Base-by-base conservation (phyloP, 1,284 basidiomycete species). In the Puccinia triticina region DNA sequence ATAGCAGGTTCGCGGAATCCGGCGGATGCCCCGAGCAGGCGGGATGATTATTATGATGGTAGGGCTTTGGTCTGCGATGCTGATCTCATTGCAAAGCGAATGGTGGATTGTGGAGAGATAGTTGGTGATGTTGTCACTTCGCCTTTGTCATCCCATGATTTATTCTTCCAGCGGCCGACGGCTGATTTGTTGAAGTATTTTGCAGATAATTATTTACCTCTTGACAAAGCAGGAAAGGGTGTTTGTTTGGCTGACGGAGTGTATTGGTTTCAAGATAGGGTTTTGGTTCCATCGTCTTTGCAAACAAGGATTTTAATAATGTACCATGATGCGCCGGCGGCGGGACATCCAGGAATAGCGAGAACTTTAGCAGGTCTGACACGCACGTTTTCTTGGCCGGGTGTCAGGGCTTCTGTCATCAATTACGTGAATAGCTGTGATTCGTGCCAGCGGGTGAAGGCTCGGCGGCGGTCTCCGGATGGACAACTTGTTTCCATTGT, bases 401-500 rank as follows among this genome's bases (percentile, higher is more conserved):
- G 40, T n/a, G 12, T 78, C 7, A 10, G 43, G 26, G 40, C n/a
- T 18, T 55, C 64, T 18, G 18, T 78, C 1, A 32, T 78, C 16
- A n/a, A 8, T 3, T 69, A 26, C 32, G 37, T 67, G 21, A 66
- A 32, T 32, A 26, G 32, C 1, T 89, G 88, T 78, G 84, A 86
- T 12, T 82, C 83, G 0, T 89, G 89, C 78, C 69, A 83, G 8
- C 84, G 85, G 4, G 85, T 83, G 64, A 89, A 89, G 77, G 34
- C 80, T 11, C 83, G 84, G 10, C 83, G 84, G 0, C 87, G 87
- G 77, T 85, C 85, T 40, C 87, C 87, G 1, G 87, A 87, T 80
- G 88, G 88, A 5, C 26, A 26, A 59, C 29, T 59, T 23, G 26
- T n/a, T 2, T 29, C 57, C 4, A 26, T 59, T 29, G 14, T 59